Evolutionary conservation across 352 stramenopile species (phyloP).

Genomic region (Phytophthora vignae): DNA sequence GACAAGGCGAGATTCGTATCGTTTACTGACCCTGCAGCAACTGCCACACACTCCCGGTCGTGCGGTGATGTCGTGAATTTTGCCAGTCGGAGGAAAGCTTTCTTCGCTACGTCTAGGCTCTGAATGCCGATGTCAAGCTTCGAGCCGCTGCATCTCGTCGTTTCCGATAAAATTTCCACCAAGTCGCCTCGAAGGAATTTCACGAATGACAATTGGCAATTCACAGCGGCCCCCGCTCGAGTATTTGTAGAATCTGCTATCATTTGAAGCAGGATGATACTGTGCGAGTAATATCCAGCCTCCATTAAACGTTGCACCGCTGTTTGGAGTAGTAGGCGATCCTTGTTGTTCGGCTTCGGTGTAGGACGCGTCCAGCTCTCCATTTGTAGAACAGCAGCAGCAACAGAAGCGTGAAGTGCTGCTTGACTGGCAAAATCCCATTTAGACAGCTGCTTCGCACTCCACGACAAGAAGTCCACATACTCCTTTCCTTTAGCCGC

Average conservation of each 20-base stretch:
- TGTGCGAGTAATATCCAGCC: conserved; percentile 40
- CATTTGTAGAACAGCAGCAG: conserved; percentile 25
- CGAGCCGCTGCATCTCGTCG: conserved; percentile 11
- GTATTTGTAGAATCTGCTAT: neutral
- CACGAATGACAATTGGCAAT: conserved; percentile 40
- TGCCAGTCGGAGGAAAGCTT: conserved; percentile 30
- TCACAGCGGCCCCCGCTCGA: neutral
- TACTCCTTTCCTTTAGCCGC: conserved; percentile 7
- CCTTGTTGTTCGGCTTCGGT: neutral
- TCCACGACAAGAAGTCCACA: conserved; percentile 34
- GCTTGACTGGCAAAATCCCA: conserved; percentile 34
- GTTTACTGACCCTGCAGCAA: conserved; percentile 10
- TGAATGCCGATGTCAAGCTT: conserved; percentile 8
- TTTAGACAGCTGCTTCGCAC: conserved; percentile 20
- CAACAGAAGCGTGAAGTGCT: conserved; percentile 38
- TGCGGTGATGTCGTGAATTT: conserved; percentile 25
- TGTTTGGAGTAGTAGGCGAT: conserved; percentile 7
- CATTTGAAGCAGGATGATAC: conserved; percentile 24
- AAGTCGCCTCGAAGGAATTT: conserved; percentile 43
- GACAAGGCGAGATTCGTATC: conserved; percentile 5
- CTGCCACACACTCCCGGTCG: conserved; percentile 32
- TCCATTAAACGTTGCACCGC: conserved; percentile 26
- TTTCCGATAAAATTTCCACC: conserved; percentile 5
- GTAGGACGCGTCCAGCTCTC: neutral
- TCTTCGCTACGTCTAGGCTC: conserved; percentile 34